Conservation (phyloP, 2,329 filamentous ascomycete species). For the Lachnellula occidentalis region DNA sequence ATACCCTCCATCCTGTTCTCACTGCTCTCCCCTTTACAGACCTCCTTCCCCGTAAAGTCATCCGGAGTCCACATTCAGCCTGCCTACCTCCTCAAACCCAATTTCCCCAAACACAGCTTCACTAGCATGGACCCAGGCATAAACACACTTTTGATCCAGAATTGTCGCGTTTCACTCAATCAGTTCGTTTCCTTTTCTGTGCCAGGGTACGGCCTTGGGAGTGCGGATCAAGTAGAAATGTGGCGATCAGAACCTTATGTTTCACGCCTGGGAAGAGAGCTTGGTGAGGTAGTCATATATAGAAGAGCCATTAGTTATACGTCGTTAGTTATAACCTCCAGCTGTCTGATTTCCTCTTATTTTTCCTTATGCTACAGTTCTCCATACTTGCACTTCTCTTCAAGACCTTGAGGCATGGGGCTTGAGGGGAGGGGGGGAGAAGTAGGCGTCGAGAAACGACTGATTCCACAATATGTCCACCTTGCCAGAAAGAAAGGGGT, state of each 20-base stretch:
- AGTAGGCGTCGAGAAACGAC: no score
- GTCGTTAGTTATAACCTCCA: not conserved
- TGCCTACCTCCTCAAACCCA: conserved; percentile 24
- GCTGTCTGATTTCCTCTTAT: not conserved
- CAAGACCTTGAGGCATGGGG: no score
- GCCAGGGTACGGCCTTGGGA: not conserved
- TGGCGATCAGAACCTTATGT: not conserved
- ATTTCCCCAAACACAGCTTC: conserved; percentile 9
- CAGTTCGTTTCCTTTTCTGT: no score
- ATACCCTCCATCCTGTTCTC: conserved; percentile 22
- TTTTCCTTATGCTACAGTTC: not conserved
- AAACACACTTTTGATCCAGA: conserved; percentile 5
- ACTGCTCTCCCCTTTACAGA: not conserved
- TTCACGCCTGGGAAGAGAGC: not conserved
- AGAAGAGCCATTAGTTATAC: no score
- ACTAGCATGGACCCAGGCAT: conserved; percentile 4
- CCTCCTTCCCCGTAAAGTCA: conserved; percentile 22
- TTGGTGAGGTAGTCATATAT: not conserved
- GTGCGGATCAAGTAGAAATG: not conserved
- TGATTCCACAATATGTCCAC: no score
- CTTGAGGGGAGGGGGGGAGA: no score
- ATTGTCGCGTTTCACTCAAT: conserved; percentile 3
- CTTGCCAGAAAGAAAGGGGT: no score
- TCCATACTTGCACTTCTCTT: no score
- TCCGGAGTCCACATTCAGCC: conserved; percentile 31